phyloP scores from a whole-genome alignment of 106 monocot genomes.

The Dioscorea dumetorum region DNA sequence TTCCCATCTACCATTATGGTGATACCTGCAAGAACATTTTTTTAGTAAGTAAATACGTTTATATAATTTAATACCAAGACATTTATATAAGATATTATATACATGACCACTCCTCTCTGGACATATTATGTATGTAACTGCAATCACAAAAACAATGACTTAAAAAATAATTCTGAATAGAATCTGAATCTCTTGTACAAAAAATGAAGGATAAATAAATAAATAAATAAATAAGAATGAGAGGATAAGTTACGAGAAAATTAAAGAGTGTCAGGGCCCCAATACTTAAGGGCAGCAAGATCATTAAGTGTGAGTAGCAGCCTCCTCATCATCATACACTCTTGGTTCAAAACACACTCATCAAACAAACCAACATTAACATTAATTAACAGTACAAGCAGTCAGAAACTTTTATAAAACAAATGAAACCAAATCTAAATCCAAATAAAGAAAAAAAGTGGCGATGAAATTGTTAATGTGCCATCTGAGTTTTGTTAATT shows the following conservation, averaged over 20 bases:
- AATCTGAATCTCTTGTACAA: too few relatives aligned
- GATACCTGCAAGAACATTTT: slow-evolving; percentile 32
- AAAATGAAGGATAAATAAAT: not conserved
- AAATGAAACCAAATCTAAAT: not conserved
- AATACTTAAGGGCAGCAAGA: slow-evolving; percentile 71
- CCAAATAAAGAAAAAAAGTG: not conserved
- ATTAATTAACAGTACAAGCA: too few relatives aligned
- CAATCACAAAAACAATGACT: not conserved
- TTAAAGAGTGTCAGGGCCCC: slow-evolving; percentile 57
- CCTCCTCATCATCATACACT: slow-evolving; percentile 62
- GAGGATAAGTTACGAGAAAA: slow-evolving; percentile 41
- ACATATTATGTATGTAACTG: slow-evolving; percentile 24
- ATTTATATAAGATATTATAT: not conserved
- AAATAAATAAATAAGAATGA: too few relatives aligned
- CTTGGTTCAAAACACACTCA: slow-evolving; percentile 11
- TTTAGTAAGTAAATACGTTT: too few relatives aligned
- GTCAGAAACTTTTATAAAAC: not conserved
- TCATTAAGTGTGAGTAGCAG: slow-evolving; percentile 62
- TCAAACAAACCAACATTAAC: too few relatives aligned
- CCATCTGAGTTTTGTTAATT: too few relatives aligned
- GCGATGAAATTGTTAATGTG: not conserved
- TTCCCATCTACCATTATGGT: slow-evolving; percentile 74
- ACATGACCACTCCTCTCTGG: slow-evolving; percentile 62
- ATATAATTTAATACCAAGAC: too few relatives aligned
- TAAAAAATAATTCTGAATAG: too few relatives aligned